A percentile compares a stretch with the other conserved stretches of the same genome.
These are phyloP conservation scores for Tephrocybe sp. DNA, from an alignment of 768 basidiomycete genomes.

Conservation along the genomic window DNA sequence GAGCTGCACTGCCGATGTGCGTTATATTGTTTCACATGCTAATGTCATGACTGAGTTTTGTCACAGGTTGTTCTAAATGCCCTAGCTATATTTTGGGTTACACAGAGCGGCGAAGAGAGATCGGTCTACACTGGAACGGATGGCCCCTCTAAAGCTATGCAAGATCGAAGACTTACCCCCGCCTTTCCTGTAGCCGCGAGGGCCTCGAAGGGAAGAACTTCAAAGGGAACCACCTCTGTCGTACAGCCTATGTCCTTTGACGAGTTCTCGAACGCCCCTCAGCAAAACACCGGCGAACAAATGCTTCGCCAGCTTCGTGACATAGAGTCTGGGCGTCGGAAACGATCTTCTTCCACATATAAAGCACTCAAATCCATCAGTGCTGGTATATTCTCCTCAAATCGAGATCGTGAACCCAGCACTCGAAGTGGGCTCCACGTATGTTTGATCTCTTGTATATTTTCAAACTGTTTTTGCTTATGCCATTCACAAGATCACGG, in stretches of 20 bases:
- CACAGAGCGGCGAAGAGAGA: conserved; percentile 19
- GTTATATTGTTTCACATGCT: conserved; percentile 4
- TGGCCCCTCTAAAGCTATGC: not conserved
- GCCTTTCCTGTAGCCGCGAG: not conserved
- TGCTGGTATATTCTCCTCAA: not conserved
- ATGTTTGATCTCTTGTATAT: not conserved
- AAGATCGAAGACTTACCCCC: not conserved
- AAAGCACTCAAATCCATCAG: not conserved
- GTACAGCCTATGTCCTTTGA: not conserved
- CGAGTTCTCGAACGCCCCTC: not conserved
- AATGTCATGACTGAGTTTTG: not conserved
- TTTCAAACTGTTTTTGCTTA: not conserved
- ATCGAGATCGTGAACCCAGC: not conserved
- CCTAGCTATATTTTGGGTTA: conserved; percentile 47
- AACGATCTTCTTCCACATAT: not conserved
- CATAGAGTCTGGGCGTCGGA: conserved; percentile 3
- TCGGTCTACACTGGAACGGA: not conserved
- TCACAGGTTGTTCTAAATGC: conserved; percentile 47
- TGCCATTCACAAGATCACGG: conserved; percentile 18
- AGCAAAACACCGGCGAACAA: not conserved
- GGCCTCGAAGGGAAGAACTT: not conserved
- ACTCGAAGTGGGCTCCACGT: conserved; percentile 17
- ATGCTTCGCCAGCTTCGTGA: not conserved
- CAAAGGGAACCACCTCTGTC: not conserved
- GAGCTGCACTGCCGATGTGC: conserved; percentile 33